Conservation (phyloP, 306 rosid species). For the Vicia faba region DNA sequence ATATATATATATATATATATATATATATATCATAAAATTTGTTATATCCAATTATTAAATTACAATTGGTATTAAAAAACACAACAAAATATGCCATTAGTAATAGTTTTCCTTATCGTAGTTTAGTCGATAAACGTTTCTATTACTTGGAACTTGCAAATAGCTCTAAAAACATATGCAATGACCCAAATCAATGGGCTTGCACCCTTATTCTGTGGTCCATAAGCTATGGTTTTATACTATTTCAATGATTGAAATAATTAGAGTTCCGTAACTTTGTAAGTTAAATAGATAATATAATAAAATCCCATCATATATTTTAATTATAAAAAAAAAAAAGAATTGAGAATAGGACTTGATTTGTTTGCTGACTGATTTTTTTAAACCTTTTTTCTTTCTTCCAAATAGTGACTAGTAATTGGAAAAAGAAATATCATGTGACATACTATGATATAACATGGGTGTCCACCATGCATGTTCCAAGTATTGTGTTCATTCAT, state of each 20-base stretch:
- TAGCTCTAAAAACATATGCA: neutral
- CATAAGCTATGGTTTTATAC: neutral
- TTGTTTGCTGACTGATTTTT: neutral
- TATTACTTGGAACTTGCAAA: neutral
- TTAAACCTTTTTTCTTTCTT: neutral
- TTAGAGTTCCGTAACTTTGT: neutral
- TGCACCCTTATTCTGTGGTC: neutral
- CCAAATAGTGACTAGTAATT: neutral
- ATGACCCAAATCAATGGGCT: slow-evolving; percentile 15
- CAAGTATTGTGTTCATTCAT: slow-evolving; percentile 25
- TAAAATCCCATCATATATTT: neutral
- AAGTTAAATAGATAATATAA: neutral
- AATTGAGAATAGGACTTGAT: neutral
- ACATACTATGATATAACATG: slow-evolving; percentile 20
- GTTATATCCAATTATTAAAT: neutral
- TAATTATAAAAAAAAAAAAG: too few relatives aligned
- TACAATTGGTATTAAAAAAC: neutral
- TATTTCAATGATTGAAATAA: neutral
- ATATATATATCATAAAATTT: neutral
- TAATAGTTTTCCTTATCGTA: neutral
- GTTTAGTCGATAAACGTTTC: neutral
- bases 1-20: too few relatives aligned
- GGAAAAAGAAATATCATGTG: neutral
- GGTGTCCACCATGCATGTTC: slow-evolving; percentile 39
- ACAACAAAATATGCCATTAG: neutral